Percentiles rank a stretch among this genome's conserved stretches.
Conservation (phyloP, 2,329 filamentous ascomycete genomes). For the Endoconidiophora polonica region DNA sequence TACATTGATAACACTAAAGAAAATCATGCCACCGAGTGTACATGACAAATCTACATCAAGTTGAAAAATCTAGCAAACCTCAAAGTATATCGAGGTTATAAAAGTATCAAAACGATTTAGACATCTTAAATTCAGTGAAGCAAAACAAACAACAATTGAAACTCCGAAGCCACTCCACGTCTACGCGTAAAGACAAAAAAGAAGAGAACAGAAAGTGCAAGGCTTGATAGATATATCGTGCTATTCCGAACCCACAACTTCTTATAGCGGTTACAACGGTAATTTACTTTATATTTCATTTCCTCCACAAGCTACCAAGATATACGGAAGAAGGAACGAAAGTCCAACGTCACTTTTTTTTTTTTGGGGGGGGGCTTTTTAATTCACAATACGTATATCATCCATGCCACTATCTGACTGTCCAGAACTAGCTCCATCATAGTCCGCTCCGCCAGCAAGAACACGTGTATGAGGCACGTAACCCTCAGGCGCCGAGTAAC, state of each 20-base stretch:
- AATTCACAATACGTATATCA: slow-evolving; percentile 11
- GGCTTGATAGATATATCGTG: not conserved
- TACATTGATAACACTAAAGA: slow-evolving; percentile 48
- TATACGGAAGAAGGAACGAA: not conserved
- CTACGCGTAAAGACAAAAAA: slow-evolving; percentile 2
- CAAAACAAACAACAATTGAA: too few species aligned
- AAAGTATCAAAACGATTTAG: too few species aligned
- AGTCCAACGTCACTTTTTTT: not conserved
- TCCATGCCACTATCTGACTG: slow-evolving; percentile 27
- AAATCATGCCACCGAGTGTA: slow-evolving; percentile 20
- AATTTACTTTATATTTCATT: too few species aligned
- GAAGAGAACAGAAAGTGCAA: not conserved
- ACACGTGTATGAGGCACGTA: slow-evolving; percentile 49
- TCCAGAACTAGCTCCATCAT: slow-evolving; percentile 23
- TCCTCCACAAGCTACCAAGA: not conserved
- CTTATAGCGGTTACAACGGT: too few species aligned
- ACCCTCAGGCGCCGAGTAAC: slow-evolving; percentile 36
- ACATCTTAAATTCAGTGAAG: too few species aligned
- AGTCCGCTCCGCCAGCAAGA: slow-evolving; percentile 31
- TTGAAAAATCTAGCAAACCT: too few species aligned
- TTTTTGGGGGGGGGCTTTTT: too few species aligned
- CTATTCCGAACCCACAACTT: too few species aligned
- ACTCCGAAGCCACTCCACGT: not conserved
- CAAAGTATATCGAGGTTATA: too few species aligned
- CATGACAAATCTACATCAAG: too few species aligned